Base-by-base conservation (phyloP, 148 eudicot genomes). In the Heliosperma pusillum region DNA sequence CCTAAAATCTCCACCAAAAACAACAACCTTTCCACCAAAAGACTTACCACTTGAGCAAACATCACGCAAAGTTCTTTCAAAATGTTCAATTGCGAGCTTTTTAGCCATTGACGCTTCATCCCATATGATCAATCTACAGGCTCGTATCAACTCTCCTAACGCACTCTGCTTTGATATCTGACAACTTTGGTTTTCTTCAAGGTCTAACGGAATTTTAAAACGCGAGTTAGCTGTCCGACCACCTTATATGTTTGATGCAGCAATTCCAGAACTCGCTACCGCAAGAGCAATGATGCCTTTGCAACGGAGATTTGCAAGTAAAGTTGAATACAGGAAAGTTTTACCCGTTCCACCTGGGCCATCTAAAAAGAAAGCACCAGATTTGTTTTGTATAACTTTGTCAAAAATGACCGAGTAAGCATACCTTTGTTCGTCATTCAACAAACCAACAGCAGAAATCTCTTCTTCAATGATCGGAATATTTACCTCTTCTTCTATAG, bases 101-200 rank as follows among this genome's bases (percentile, higher is more conserved):
- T 29, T 71, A 0, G 26, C 74, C 74, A 57, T 71, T 16, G 74
- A 71, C 2, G 74, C 64, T 30, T 71, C 74, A 9, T 71, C 64
- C 74, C 74, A 71, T 22, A 71, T 29, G 2, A 71, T 56, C 16
- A 71, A 19, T 30, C 12, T 55, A 6, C 63, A 10, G 4, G 2
- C 7, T 11, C 64, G 58, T 12, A 71, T 30, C 2, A 29, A 17
- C 4, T 30, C 26, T 6, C 12, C 61, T 3, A 70, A 36, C 0
- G 40, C 60, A 25, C 73, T 27, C 25, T 70, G 73, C 7, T 70
- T 71, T 7, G 64, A 71, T 4, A 71, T 71, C 6, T 29, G 29
- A 1, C 42, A 5, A 4, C 16, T 57, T 5, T n/a, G n/a, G 19
- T 71, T 17, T 13, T 55, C 17, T 0, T 29, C 63, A 10, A 30